These are phyloP conservation scores for Pseudogymnoascus sp. DNA, from an alignment of 2,329 filamentous ascomycete species.

Conservation along the genomic window DNA sequence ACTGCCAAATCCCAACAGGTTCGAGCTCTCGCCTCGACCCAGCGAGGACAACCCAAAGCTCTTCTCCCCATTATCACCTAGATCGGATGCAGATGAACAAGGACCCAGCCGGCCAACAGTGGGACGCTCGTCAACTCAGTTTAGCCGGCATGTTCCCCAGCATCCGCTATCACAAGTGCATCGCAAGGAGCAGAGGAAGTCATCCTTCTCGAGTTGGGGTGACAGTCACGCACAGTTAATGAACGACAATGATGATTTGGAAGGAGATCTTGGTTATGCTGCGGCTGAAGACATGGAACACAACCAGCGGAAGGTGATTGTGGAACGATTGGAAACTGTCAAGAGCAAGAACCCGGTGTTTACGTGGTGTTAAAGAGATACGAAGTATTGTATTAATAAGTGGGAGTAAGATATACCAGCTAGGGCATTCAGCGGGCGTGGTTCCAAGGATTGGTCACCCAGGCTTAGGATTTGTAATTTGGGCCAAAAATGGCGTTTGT, in stretches of 20 bases:
- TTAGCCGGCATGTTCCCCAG: slow-evolving; percentile 29
- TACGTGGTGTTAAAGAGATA: slow-evolving; percentile 71
- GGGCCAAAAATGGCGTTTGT: slow-evolving; percentile 9
- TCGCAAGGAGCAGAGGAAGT: slow-evolving; percentile 21
- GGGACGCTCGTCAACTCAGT: slow-evolving; percentile 23
- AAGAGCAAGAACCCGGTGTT: slow-evolving; percentile 95
- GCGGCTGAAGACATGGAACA: slow-evolving; percentile 92
- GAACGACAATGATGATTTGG: slow-evolving; percentile 66
- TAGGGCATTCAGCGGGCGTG: slow-evolving; percentile 6
- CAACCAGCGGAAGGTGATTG: slow-evolving; percentile 87
- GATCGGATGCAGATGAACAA: neutral
- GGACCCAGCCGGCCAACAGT: slow-evolving; percentile 19
- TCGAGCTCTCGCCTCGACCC: slow-evolving; percentile 48
- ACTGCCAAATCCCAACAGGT: slow-evolving; percentile 67
- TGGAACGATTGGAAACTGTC: slow-evolving; percentile 89
- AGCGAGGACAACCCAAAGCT: slow-evolving; percentile 22
- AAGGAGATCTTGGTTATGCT: slow-evolving; percentile 90
- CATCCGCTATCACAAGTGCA: slow-evolving; percentile 18
- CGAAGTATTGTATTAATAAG: slow-evolving; percentile 6
- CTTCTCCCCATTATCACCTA: slow-evolving; percentile 19
- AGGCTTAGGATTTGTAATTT: slow-evolving; percentile 6
- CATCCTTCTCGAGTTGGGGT: slow-evolving; percentile 33
- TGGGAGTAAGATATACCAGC: slow-evolving; percentile 8
- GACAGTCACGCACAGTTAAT: slow-evolving; percentile 28
- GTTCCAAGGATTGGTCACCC: slow-evolving; percentile 8